These are phyloP conservation scores for Pleurotus eryngii DNA, from an alignment of 768 basidiomycete genomes.

Conservation along the genomic window DNA sequence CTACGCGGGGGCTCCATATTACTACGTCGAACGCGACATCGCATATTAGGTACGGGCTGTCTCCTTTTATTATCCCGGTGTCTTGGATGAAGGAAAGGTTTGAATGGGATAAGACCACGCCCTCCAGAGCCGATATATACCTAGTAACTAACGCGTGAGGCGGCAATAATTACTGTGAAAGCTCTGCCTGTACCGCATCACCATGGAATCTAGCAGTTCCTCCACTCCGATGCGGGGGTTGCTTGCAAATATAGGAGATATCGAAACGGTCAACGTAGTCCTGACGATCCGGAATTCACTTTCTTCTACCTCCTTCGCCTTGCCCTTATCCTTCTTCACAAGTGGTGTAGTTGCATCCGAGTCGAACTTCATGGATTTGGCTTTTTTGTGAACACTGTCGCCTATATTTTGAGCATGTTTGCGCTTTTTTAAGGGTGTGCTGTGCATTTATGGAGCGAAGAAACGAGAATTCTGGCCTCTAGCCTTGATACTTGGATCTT, in stretches of 20 bases:
- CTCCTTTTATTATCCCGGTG: conserved; percentile 67
- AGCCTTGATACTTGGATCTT: background rate
- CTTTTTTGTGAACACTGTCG: conserved; percentile 31
- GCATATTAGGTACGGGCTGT: conserved; percentile 83
- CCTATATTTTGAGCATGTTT: conserved; percentile 33
- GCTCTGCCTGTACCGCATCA: conserved; percentile 76
- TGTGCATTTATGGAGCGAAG: too few species aligned
- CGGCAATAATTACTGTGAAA: background rate
- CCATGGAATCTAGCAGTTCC: conserved; percentile 91
- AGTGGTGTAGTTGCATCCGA: conserved; percentile 25
- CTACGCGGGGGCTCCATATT: conserved; percentile 84
- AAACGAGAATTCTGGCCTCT: too few species aligned
- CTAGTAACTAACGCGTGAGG: conserved; percentile 34
- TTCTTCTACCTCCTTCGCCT: conserved; percentile 27
- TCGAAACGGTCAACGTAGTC: conserved; percentile 66
- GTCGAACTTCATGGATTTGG: conserved; percentile 25
- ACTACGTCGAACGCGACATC: conserved; percentile 77
- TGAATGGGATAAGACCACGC: conserved; percentile 86
- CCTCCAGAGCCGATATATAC: conserved; percentile 83
- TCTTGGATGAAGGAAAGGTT: conserved; percentile 64
- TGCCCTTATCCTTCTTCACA: conserved; percentile 33
- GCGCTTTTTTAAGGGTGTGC: conserved; percentile 39
- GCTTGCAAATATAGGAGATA: conserved; percentile 78
- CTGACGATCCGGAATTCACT: conserved; percentile 61
- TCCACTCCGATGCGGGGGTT: conserved; percentile 73